Evolutionary conservation across 176 grass and related monocot genomes (phyloP), one percentile per base, ranked within the genome.

Genomic region (Puya raimondii): DNA sequence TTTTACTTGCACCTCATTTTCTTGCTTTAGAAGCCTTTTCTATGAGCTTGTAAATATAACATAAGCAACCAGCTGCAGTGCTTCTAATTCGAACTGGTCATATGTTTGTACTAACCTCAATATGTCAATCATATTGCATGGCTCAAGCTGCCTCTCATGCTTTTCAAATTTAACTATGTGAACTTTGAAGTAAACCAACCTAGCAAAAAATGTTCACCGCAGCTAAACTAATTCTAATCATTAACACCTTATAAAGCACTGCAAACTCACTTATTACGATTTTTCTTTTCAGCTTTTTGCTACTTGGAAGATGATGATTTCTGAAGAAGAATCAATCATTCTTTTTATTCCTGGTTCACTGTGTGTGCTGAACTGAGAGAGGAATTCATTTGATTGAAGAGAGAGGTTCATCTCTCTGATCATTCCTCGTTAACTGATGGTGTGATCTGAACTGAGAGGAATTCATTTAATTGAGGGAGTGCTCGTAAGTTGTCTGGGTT

Each of bases 371-470:
- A 61, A 18, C 17, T 21, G 56, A 61, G n/a, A 9, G 22, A 61
- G n/a, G 21, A 61, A 61, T 61, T 16, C 56, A 61, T 61, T 61
- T 61, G 56, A 61, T 61, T 61, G 56, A 59, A 9, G 56, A 42
- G 33, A 42, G 33, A 42, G 33, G 7, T 42, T 42, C 33, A 42
- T 42, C 33, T 42, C 33, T 42, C 33, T 42, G 33, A 42, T 59
- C 56, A 61, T 61, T 61, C 56, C n/a, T 10, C 9, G 16, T 20
- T 61, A 61, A 18, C 17, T 61, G 56, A 59, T 59, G 2, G 56
- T 61, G 21, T 18, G 10, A 18, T 61, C 56, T 18, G 56, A 61
- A 18, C 17, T 21, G 56, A 61, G 21, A 61, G 56, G 21, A 61
- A 61, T 61, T 16, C 15, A 61, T 61, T 61, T 61, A 10, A 20